phyloP scores from a whole-genome alignment of 2,329 filamentous ascomycete species.

The Colletotrichum sp. region DNA sequence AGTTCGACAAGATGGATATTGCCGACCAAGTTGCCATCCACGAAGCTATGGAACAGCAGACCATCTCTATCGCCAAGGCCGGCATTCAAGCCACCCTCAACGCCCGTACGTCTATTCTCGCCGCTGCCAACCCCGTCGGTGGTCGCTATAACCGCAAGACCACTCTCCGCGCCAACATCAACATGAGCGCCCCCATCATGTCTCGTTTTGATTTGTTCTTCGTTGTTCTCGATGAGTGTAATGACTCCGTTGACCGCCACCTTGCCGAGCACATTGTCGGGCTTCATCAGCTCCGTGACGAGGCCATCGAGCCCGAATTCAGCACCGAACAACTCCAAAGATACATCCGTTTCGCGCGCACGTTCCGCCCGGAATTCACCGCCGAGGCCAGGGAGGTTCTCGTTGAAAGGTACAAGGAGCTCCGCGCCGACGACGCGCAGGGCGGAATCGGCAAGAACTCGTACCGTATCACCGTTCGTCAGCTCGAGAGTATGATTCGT shows the following conservation, averaged over 20 bases:
- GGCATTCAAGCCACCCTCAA: conserved; percentile 98
- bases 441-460: conserved; percentile 93
- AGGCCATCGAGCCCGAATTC: conserved; percentile 90
- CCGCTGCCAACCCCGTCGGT: conserved; percentile 93
- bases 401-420: conserved; percentile 93
- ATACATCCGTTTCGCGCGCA: conserved; percentile 95
- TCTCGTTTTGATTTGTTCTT: conserved; percentile 99
- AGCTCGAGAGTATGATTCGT: conserved; percentile 94
- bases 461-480: conserved; percentile 96
- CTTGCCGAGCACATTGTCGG: conserved; percentile 94
- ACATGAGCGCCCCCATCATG: conserved; percentile 99
- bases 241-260: conserved; percentile 88
- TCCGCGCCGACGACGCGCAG: conserved; percentile 90
- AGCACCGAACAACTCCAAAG: conserved; percentile 95
- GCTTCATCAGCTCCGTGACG: conserved; percentile 91
- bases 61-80: conserved; percentile 97
- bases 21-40: conserved; percentile 97
- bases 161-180: conserved; percentile 92
- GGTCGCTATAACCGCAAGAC: conserved; percentile 98
- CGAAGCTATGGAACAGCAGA: conserved; percentile 99
- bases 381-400: conserved; percentile 84
- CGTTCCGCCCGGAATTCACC: conserved; percentile 92
- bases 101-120: conserved; percentile 91
- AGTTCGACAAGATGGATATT: conserved; percentile 99
- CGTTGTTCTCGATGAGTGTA: conserved; percentile 95